Percentiles rank a stretch among this genome's conserved stretches.
Conservation (phyloP, 1,139 yeast species). For the Kazachstania sp. region DNA sequence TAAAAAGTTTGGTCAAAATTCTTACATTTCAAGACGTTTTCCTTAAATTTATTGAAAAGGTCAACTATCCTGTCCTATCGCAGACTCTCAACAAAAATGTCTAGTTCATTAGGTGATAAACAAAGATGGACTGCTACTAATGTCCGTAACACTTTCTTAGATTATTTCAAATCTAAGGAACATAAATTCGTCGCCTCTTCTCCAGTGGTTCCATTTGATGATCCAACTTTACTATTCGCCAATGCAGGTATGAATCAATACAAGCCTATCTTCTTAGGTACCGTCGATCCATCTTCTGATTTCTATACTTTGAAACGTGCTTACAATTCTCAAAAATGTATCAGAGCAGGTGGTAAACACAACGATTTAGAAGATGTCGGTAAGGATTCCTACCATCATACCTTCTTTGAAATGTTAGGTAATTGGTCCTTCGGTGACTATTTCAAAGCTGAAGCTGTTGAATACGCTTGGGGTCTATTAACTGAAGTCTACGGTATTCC, state of each 20-base stretch:
- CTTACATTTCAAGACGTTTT: conserved; percentile 2
- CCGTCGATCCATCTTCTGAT: conserved; percentile 89
- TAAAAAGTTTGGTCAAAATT: not conserved
- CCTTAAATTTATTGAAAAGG: not conserved
- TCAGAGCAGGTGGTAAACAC: conserved; percentile 99
- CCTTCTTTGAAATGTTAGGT: conserved; percentile 98
- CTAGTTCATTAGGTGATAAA: conserved; percentile 29
- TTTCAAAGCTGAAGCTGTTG: conserved; percentile 87
- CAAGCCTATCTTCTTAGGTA: conserved; percentile 92
- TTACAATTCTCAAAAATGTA: conserved; percentile 92
- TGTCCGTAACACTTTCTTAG: conserved; percentile 82
- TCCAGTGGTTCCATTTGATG: conserved; percentile 94
- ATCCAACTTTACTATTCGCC: conserved; percentile 89
- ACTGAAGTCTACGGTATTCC: conserved; percentile 76
- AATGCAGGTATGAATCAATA: conserved; percentile 99
- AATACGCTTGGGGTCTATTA: conserved; percentile 82
- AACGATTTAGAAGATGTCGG: conserved; percentile 98
- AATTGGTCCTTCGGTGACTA: conserved; percentile 99
- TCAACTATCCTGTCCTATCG: not conserved
- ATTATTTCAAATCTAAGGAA: conserved; percentile 57
- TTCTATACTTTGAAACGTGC: conserved; percentile 81
- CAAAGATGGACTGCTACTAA: conserved; percentile 56
- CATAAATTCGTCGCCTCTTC: conserved; percentile 88
- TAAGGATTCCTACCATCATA: conserved; percentile 93
- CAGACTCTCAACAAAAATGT: conserved; percentile 12